Evolutionary conservation across 192 early-diverging fungal genomes (phyloP).

Genomic region (Phlyctochytrium bullatum): DNA sequence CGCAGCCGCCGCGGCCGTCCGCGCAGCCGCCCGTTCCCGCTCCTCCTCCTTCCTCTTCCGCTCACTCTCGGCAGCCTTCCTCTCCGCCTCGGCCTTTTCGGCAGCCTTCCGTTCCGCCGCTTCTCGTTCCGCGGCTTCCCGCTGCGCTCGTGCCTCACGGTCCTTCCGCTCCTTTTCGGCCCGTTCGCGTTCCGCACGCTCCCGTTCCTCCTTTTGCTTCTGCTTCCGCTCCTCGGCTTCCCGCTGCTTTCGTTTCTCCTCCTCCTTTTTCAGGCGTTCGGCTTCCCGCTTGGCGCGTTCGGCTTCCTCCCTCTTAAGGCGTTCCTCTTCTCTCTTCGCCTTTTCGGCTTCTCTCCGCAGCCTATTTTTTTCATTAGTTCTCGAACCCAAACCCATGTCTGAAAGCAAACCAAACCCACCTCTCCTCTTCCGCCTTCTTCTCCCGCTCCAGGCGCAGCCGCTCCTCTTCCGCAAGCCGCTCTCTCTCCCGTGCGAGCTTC

Average conservation of each 20-base stretch:
- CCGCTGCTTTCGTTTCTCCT: slow-evolving; percentile 48
- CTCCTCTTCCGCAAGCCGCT: slow-evolving; percentile 40
- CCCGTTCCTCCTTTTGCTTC: slow-evolving; percentile 45
- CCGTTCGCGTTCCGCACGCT: slow-evolving; percentile 50
- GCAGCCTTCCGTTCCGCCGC: slow-evolving; percentile 32
- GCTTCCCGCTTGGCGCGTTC: slow-evolving; percentile 39
- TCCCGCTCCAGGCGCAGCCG: slow-evolving; percentile 35
- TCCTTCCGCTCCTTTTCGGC: slow-evolving; percentile 50
- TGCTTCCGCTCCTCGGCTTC: slow-evolving; percentile 39
- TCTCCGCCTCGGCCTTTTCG: slow-evolving; percentile 21
- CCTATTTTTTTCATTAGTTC: no score
- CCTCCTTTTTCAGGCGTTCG: slow-evolving; percentile 59
- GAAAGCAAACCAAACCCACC: slow-evolving; percentile 9
- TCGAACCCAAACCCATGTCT: slow-evolving; percentile 1
- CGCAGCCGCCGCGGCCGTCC: no score
- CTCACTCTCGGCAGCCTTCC: slow-evolving; percentile 29
- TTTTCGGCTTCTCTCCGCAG: neutral
- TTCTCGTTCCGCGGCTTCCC: slow-evolving; percentile 47
- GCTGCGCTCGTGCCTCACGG: slow-evolving; percentile 49
- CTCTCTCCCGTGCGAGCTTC: slow-evolving; percentile 48
- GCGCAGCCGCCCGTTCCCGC: no score
- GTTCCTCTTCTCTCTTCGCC: slow-evolving; percentile 16
- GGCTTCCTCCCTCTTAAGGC: slow-evolving; percentile 26
- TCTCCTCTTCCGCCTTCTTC: slow-evolving; percentile 36
- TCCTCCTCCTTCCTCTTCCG: slow-evolving; percentile 44